A percentile compares a stretch with the other conserved stretches of the same genome.
Evolutionary conservation across 345 rosid species (phyloP).

Genomic region (Ailanthus altissimus): DNA sequence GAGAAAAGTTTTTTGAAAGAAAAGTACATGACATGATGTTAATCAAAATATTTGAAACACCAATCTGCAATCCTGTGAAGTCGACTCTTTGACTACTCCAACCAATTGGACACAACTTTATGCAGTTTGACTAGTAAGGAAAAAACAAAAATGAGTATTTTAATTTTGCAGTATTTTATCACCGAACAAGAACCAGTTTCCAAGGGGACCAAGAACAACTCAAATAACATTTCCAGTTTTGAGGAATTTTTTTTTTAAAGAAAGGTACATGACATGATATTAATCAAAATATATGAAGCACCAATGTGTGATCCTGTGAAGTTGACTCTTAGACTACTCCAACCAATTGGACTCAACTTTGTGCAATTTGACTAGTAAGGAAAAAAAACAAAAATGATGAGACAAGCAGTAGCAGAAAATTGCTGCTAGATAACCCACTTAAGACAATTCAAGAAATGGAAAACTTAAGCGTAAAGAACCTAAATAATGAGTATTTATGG

Average conservation of each 20-base stretch:
- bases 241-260: too few relatives aligned
- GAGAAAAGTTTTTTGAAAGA: neutral
- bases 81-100: neutral
- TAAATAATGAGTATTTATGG: neutral
- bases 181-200: neutral
- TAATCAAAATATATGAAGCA: neutral
- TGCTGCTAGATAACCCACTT: neutral
- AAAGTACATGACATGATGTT: neutral
- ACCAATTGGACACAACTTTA: neutral
- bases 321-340: neutral
- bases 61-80: neutral
- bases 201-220: neutral
- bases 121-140: neutral
- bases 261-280: neutral
- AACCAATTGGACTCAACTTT: neutral
- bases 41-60: neutral
- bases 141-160: neutral
- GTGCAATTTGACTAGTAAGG: neutral
- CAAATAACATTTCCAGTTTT: neutral
- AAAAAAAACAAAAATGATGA: neutral
- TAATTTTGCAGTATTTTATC: neutral
- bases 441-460: neutral
- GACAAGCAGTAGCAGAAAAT: neutral
- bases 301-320: neutral
- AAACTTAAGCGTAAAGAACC: too few relatives aligned